A percentile compares a stretch with the other conserved stretches of the same genome.
phyloP scores from a whole-genome alignment of 441 rosid genomes.

The Adansonia gregorii region DNA sequence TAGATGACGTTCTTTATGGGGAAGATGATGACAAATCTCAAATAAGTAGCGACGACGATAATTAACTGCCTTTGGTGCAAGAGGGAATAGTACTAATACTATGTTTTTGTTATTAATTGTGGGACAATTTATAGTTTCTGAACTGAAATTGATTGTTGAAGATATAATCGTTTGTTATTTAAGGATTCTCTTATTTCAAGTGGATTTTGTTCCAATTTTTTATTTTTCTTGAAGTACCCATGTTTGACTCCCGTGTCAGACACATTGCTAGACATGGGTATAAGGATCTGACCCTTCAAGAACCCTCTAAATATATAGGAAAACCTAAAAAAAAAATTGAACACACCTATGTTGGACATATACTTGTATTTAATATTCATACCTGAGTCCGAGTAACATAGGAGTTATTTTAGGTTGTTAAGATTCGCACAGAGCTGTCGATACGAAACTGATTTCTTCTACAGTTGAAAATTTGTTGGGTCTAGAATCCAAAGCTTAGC shows the following conservation, averaged over 20 bases:
- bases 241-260: no score
- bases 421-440: neutral
- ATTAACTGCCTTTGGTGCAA: neutral
- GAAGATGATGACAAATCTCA: conserved; percentile 69
- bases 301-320: no score
- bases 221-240: no score
- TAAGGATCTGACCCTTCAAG: no score
- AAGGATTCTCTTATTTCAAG: neutral
- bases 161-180: neutral
- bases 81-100: conserved; percentile 7
- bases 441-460: neutral
- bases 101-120: neutral
- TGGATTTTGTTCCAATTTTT: no score
- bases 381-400: no score
- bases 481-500: no score
- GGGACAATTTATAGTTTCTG: neutral
- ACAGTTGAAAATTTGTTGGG: neutral
- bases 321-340: no score
- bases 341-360: no score
- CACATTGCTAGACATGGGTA: no score
- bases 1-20: conserved; percentile 54
- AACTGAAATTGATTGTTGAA: neutral
- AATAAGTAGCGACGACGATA: conserved; percentile 69
- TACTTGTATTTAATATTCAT: no score
- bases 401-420: neutral